These are phyloP conservation scores for Herpetospermum pedunculosum DNA, from an alignment of 306 rosid genomes.

Conservation along the genomic window DNA sequence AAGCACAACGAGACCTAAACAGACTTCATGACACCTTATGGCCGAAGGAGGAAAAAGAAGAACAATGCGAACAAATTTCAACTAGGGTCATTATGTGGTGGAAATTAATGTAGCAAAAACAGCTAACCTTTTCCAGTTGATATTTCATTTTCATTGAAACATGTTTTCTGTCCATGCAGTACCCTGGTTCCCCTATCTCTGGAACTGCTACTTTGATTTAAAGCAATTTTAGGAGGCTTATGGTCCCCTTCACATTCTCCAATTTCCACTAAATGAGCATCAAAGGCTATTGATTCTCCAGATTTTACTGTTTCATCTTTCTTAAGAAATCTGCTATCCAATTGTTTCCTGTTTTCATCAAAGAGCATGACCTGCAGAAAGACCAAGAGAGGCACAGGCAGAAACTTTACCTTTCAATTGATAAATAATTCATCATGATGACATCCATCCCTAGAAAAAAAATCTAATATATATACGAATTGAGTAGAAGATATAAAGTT, in stretches of 20 bases:
- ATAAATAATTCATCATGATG: neutral
- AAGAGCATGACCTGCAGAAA: slow-evolving; percentile 47
- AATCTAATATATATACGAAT: neutral
- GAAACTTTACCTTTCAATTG: neutral
- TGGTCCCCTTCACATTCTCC: slow-evolving; percentile 42
- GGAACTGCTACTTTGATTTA: slow-evolving; percentile 20
- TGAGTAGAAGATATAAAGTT: neutral
- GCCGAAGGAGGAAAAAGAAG: neutral
- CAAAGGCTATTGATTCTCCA: slow-evolving; percentile 48
- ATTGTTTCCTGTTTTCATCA: slow-evolving; percentile 44
- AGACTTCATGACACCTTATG: neutral
- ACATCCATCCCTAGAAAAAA: neutral
- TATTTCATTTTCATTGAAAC: neutral
- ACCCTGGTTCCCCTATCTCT: slow-evolving; percentile 17
- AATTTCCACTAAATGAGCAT: slow-evolving; percentile 58
- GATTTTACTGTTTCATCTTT: slow-evolving; percentile 47
- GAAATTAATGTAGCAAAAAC: neutral
- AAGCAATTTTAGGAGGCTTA: slow-evolving; percentile 22
- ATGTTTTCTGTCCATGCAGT: slow-evolving; percentile 19
- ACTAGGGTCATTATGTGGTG: neutral
- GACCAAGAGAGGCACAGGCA: neutral
- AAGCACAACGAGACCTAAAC: neutral
- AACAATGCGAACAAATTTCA: neutral
- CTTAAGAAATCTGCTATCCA: slow-evolving; percentile 58
- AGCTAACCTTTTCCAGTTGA: slow-evolving; percentile 6